Evolutionary conservation across 208 protist species (phyloP).

Genomic region (Balamuthia mandrillaris): DNA sequence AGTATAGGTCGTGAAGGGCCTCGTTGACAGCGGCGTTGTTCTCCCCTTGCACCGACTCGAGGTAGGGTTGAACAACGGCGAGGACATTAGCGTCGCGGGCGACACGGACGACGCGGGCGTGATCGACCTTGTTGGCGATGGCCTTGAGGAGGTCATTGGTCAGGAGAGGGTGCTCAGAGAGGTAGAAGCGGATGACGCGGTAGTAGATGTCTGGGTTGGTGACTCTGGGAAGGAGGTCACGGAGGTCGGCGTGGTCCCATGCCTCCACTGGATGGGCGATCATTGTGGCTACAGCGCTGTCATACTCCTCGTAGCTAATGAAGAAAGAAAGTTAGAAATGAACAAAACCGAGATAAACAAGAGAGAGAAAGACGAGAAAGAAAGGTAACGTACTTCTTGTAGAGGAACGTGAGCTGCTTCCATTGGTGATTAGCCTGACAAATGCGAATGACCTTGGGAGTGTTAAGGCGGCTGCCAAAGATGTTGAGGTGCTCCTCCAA

Average conservation of each 20-base stretch:
- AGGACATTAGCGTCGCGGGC: conserved; percentile 80
- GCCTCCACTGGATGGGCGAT: conserved; percentile 93
- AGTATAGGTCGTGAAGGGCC: conserved; percentile 95
- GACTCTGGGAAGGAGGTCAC: conserved; percentile 90
- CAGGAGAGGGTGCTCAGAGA: conserved; percentile 74
- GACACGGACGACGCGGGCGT: conserved; percentile 91
- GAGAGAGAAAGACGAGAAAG: background rate
- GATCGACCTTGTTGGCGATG: conserved; percentile 91
- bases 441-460: conserved; percentile 91
- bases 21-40: conserved; percentile 94
- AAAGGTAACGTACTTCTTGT: conserved; percentile 65
- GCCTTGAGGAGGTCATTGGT: conserved; percentile 93
- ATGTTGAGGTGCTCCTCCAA: conserved; percentile 98
- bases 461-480: conserved; percentile 93
- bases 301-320: conserved; percentile 97
- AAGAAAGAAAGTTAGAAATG: conserved; percentile 83
- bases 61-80: conserved; percentile 93
- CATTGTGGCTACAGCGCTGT: conserved; percentile 95
- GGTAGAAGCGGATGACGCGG: conserved; percentile 79
- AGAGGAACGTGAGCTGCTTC: conserved; percentile 73
- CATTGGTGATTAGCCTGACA: conserved; percentile 93
- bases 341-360: background rate
- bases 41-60: conserved; percentile 85
- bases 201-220: conserved; percentile 95
- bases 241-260: conserved; percentile 97